These are phyloP conservation scores for Mrakia blollopis DNA, from an alignment of 768 basidiomycete genomes.

Conservation along the genomic window DNA sequence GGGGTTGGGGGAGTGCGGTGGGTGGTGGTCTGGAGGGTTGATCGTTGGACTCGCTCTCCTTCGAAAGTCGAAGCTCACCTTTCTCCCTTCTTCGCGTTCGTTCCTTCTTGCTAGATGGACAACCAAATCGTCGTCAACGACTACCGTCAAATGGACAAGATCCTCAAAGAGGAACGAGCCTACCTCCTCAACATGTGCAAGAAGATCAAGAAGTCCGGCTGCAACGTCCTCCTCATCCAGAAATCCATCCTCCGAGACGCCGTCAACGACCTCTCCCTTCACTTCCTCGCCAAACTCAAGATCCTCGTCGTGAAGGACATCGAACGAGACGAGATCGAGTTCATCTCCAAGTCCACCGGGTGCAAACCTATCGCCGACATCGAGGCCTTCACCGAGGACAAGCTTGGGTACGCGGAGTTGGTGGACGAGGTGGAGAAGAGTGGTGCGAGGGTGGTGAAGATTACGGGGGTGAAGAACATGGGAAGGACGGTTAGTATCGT, in stretches of 20 bases:
- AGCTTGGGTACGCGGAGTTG: constrained; percentile 91
- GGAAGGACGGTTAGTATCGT: constrained; percentile 93
- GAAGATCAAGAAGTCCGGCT: constrained; percentile 99
- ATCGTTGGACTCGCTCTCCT: not conserved
- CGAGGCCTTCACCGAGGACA: constrained; percentile 95
- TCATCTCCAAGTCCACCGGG: constrained; percentile 87
- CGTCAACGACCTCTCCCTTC: constrained; percentile 95
- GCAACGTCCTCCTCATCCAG: constrained; percentile 96
- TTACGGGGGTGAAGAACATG: constrained; percentile 89
- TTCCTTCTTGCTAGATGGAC: constrained; percentile 68
- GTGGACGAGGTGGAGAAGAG: constrained; percentile 79
- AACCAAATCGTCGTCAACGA: constrained; percentile 99
- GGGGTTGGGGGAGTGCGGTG: not conserved
- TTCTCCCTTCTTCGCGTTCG: not conserved
- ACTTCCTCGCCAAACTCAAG: constrained; percentile 93
- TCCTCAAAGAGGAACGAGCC: constrained; percentile 96
- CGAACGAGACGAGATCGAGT: constrained; percentile 97
- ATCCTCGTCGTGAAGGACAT: constrained; percentile 96
- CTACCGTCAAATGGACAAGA: constrained; percentile 99
- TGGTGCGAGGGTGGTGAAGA: constrained; percentile 85
- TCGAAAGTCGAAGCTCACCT: not conserved
- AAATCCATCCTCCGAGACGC: constrained; percentile 99
- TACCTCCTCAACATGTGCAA: constrained; percentile 97
- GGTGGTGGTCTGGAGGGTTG: not conserved
- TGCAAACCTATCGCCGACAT: constrained; percentile 97